These are phyloP conservation scores for Daldinia sp. DNA, from an alignment of 2,329 filamentous ascomycete genomes.

Conservation along the genomic window DNA sequence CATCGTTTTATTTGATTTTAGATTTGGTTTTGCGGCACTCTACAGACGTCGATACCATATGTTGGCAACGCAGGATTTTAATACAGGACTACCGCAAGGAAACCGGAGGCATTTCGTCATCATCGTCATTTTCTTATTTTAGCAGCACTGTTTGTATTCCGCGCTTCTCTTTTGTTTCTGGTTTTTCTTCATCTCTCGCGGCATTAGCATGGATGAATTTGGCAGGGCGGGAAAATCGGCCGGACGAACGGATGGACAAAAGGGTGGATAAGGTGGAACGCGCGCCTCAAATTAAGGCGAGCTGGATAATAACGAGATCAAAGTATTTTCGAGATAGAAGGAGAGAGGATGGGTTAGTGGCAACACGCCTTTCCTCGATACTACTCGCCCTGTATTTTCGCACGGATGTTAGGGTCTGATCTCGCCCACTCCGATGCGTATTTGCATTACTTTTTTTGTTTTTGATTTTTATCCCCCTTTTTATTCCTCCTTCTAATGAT, in stretches of 20 bases:
- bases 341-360: background rate
- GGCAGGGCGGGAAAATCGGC: slow-evolving; percentile 25
- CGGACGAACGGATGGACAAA: slow-evolving; percentile 35
- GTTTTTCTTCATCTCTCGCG: slow-evolving; percentile 3
- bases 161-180: background rate
- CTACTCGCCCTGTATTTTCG: background rate
- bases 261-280: slow-evolving; percentile 20
- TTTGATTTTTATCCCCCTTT: background rate
- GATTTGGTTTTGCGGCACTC: slow-evolving; percentile 4
- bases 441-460: slow-evolving; percentile 6
- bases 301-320: slow-evolving; percentile 31
- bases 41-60: background rate
- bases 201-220: slow-evolving; percentile 27
- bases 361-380: background rate
- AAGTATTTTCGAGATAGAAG: background rate
- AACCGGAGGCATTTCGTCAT: slow-evolving; percentile 17
- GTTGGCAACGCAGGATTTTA: slow-evolving; percentile 12
- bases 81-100: slow-evolving; percentile 36
- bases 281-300: slow-evolving; percentile 7
- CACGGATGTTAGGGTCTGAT: background rate
- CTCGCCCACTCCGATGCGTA: slow-evolving; percentile 15
- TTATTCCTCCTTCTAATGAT: background rate
- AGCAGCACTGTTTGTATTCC: background rate
- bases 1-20: slow-evolving; percentile 1
- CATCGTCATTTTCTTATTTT: background rate